Base-by-base conservation (phyloP, 169 alveolate genomes). In the Perkinsus chesapeaki region DNA sequence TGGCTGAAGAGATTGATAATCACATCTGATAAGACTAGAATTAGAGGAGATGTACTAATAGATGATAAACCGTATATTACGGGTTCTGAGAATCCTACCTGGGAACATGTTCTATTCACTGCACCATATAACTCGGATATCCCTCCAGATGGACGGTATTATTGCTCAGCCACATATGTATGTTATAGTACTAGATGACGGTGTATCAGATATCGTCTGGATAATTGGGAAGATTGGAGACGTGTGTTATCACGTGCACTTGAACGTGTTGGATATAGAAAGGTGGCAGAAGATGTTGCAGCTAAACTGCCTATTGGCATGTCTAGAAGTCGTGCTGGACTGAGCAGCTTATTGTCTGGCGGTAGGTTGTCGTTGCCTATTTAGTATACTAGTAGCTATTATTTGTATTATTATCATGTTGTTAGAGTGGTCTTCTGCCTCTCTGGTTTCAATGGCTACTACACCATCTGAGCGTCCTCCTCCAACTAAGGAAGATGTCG, bases 31-130 rank as follows among this genome's bases (percentile, higher is more conserved):
- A 91, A 91, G 92, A 91, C 92, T 27, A 39, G 73, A 3, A 48
- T 91, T 10, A 48, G 92, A 48, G 92, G 92, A 3, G 92, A 91
- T 34, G n/a, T 91, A n/a, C 60, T 91, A 39, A 91, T 91, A 16
- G 92, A 91, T 39, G 92, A 91, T 39, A 91, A 91, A 39, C 92
- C 92, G n/a, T 20, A 91, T 7, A 91, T 91, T 73, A 91, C 92
- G 19, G 92, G 92, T 10, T 20, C 73, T 9, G 34, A 36, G 48
- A 37, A 39, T 48, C 92, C 92, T 9, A 9, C 39, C 39, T 91
- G 92, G 92, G 23, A 10, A 39, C 92, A 91, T 34, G 72, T 91
- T 20, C 3, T 91, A 20, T 91, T 91, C 73, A 48, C 39, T 39
- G 92, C 92, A 19, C 92, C 48, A 9, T 91, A 91, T 39, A 91